Evolutionary conservation across 495 filamentous ascomycete species (phyloP).

Genomic region (Sporormia fimetaria): DNA sequence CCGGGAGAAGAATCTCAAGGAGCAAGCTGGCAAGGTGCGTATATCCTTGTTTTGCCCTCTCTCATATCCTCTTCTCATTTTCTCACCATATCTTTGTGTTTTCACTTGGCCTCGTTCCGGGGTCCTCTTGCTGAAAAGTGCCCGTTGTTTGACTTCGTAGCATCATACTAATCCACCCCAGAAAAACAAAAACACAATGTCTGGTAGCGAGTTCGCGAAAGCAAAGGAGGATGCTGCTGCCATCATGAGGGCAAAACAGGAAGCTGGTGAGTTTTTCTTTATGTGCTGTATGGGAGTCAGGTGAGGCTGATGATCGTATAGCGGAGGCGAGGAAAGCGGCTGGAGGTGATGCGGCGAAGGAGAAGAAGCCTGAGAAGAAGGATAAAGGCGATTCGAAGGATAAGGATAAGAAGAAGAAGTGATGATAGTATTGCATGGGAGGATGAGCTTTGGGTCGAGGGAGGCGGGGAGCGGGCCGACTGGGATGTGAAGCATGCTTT

Average conservation of each 20-base stretch:
- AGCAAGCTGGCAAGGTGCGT: slow-evolving; percentile 44
- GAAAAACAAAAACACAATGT: slow-evolving; percentile 53
- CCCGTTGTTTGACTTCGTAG: too few species aligned
- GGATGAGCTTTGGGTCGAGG: too few species aligned
- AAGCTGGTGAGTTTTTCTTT: slow-evolving; percentile 48
- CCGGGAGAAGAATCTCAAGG: slow-evolving; percentile 70
- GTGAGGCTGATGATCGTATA: too few species aligned
- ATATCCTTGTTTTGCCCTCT: neutral
- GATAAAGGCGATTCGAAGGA: too few species aligned
- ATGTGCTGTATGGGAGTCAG: too few species aligned
- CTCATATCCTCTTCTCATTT: slow-evolving; percentile 9
- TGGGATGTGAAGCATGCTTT: too few species aligned
- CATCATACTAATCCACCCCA: too few species aligned
- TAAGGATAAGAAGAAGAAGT: too few species aligned
- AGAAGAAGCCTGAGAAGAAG: slow-evolving; percentile 4
- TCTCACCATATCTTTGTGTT: neutral
- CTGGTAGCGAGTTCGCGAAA: slow-evolving; percentile 57
- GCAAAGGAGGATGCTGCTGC: slow-evolving; percentile 65
- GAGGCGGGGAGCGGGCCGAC: too few species aligned
- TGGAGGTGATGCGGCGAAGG: slow-evolving; percentile 9
- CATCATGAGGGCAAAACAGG: slow-evolving; percentile 88
- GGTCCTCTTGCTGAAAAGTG: too few species aligned
- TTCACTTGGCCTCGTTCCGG: neutral
- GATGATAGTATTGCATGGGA: too few species aligned
- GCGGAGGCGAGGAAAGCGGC: slow-evolving; percentile 22